phyloP scores from a whole-genome alignment of 106 monocot species.

The Dactylorhiza incarnata region DNA sequence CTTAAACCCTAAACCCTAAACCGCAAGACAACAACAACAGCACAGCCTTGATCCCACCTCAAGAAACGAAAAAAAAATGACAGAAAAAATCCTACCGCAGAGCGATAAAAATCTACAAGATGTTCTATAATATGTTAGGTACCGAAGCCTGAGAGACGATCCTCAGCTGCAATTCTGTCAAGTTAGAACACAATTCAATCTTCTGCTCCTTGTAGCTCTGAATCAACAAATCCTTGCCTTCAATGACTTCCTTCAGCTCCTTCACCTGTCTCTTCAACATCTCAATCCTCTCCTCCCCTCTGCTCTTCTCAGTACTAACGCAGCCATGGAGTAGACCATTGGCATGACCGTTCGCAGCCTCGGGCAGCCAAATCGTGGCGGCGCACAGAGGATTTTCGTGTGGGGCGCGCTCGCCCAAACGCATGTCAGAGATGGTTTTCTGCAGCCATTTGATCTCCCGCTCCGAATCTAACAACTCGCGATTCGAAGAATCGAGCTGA shows the following conservation, averaged over 20 bases:
- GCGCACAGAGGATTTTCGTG: conserved; percentile 6
- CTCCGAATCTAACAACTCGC: conserved; percentile 18
- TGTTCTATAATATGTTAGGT: too few relatives aligned
- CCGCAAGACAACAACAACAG: too few relatives aligned
- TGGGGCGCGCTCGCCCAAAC: background rate
- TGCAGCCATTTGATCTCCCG: conserved; percentile 14
- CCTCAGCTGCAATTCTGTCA: conserved; percentile 26
- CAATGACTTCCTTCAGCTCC: conserved; percentile 22
- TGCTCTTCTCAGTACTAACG: conserved; percentile 9
- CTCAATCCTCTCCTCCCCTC: conserved; percentile 15
- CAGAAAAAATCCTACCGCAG: too few relatives aligned
- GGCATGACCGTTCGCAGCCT: conserved; percentile 20
- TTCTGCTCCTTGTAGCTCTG: conserved; percentile 29
- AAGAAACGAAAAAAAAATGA: too few relatives aligned
- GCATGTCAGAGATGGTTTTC: conserved; percentile 19
- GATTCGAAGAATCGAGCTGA: conserved; percentile 14
- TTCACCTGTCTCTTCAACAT: conserved; percentile 15
- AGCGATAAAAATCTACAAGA: too few relatives aligned
- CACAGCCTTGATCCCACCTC: too few relatives aligned
- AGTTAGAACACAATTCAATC: conserved; percentile 12
- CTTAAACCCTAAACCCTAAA: too few relatives aligned
- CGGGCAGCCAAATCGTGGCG: conserved; percentile 10
- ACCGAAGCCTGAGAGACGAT: conserved; percentile 6
- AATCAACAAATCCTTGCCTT: conserved; percentile 21
- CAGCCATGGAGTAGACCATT: conserved; percentile 16